Evolutionary conservation across 1,139 yeast species (phyloP), one percentile per base, ranked within the genome.

Genomic region (Pichia sorboxylosa): DNA sequence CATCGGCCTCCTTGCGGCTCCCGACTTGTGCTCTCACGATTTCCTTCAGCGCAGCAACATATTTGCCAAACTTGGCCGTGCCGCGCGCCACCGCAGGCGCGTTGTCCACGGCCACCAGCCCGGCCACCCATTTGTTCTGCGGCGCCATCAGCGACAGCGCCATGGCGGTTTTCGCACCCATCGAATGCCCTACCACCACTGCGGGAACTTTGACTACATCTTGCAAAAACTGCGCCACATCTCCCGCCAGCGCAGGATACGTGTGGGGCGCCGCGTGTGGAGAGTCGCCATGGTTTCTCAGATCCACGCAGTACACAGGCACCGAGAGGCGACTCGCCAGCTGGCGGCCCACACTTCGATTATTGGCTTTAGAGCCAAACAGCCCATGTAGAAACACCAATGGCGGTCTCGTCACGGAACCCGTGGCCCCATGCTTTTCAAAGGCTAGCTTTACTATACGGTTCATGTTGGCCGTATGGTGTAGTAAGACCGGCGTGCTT

Each of bases 141-240:
- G 90, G 61, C 0, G 87, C 79, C 4, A 82, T 62, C 39, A 90
- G 61, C 0, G 87, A 78, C 4, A 82, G 63, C 0, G 90, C 84
- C 97, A 90, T 87, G 4, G 81, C 95, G 0, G 87, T 69, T 50
- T 90, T 90, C 8, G 95, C 97, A 6, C 98, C 98, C 96, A 90
- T 85, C 0, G 96, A 85, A 55, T 87, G 97, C 1, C 98, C 98
- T 17, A 90, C 64, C 16, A 90, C 43, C 14, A 83, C 71, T 0
- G 92, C 82, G 9, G 66, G 47, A 20, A 60, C 59, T 10, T 75
- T 41, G 0, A 56, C 45, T 14, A 71, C 63, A 5, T 66, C 67
- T 1, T 48, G 47, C 13, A 85, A 66, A 51, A 87, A 90, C 22
- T 57, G 48, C 48, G 77, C 85, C 17, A 90, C 85, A 54, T 90